Evolutionary conservation across 441 rosid genomes (phyloP), one percentile per base, ranked within the genome.

Genomic region (Aquilaria agallochum): DNA sequence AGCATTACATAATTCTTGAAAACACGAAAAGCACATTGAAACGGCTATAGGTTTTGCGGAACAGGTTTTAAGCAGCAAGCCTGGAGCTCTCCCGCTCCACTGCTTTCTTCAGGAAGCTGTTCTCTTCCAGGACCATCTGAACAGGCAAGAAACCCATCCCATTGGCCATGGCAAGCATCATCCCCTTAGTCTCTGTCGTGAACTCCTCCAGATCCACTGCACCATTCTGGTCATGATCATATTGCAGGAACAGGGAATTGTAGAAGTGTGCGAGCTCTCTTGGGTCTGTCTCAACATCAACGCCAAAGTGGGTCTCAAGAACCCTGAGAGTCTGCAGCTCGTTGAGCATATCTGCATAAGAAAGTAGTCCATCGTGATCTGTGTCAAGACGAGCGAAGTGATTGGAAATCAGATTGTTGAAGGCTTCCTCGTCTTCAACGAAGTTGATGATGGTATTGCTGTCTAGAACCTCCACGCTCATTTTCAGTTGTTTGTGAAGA

Each of bases 91-190:
- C 83, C 32, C 63, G 55, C 15, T 80, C 81, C 15, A 76, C 83
- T 2, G 84, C 84, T 34, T 69, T 77, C 63, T 53, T 76, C 67
- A 80, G 51, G 55, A 79, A 57, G 57, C 84, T 67, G 13, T 77
- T 84, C 60, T 83, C 71, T 66, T 81, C 83, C 27, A 77, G 64
- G 45, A 67, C 74, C 81, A 76, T 75, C 40, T 78, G 80, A 14
- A 80, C 62, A 0, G 84, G 82, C 68, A 76, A 67, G 70, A 75
- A 75, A 14, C 80, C 77, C 45, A 80, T 53, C 7, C 78, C 82
- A 34, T 53, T 56, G 4, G 87, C 83, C 81, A 80, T 74, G 30
- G 83, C 81, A 13, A 79, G 73, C 83, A 78, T 72, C 75, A 79
- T 81, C 49, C 60, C 59, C 78, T 68, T 76, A 3, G 70, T 79